These are phyloP conservation scores for Chrysanthemum lavandulifolium DNA, from an alignment of 129 eudicot species.

Conservation along the genomic window DNA sequence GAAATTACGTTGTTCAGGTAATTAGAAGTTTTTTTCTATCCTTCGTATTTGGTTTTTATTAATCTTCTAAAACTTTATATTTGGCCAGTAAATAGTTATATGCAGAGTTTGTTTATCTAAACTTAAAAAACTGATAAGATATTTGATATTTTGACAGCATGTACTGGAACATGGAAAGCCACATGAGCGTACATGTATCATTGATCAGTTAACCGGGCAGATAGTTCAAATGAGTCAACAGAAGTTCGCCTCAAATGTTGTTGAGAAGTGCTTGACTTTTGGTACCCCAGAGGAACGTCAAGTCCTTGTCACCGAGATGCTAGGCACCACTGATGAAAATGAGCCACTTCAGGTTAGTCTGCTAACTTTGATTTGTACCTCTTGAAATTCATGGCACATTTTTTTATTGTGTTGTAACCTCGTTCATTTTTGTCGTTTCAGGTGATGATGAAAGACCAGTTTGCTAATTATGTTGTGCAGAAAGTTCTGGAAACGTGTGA, in stretches of 20 bases:
- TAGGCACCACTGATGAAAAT: conserved; percentile 87
- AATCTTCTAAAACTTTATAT: no score
- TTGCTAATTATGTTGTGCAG: conserved; percentile 95
- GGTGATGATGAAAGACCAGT: conserved; percentile 99
- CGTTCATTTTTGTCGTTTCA: conserved; percentile 21
- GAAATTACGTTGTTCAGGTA: conserved; percentile 98
- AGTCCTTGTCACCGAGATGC: conserved; percentile 82
- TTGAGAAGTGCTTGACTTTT: conserved; percentile 88
- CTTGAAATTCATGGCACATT: neutral
- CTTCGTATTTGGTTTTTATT: no score
- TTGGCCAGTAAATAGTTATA: no score
- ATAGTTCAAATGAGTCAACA: conserved; percentile 97
- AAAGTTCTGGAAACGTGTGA: conserved; percentile 92
- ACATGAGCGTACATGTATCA: conserved; percentile 68
- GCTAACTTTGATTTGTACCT: neutral
- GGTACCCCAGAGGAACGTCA: conserved; percentile 78
- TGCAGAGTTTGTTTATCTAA: no score
- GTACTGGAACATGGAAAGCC: conserved; percentile 95
- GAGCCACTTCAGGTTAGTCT: conserved; percentile 93
- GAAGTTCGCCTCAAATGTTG: conserved; percentile 93
- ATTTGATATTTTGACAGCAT: conserved; percentile 43
- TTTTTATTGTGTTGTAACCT: neutral
- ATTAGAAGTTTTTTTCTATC: neutral
- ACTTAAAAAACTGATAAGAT: neutral
- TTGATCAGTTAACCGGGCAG: conserved; percentile 63